Evolutionary conservation across 2,329 filamentous ascomycete genomes (phyloP), one percentile per base, ranked within the genome.

Genomic region (Xylariaceae sp.): DNA sequence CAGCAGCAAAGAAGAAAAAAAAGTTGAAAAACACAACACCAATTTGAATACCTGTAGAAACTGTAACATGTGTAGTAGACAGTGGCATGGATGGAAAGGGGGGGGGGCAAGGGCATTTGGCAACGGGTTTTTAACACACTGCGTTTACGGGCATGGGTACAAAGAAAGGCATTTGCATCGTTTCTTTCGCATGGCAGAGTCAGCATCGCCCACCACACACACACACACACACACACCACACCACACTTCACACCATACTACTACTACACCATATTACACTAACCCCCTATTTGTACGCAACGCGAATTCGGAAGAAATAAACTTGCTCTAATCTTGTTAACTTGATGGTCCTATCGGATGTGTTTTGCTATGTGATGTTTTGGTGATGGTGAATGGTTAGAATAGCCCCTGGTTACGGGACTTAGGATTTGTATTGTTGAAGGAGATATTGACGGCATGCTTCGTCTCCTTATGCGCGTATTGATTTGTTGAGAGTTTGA

Each of bases 11-110:
- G 37, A 3, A 13, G 17, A 6, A 42, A 51, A 61, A 57, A 34
- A 18, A 57, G 53, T n/a, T 4, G 39, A 51, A n/a, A 55, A 50
- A 42, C n/a, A n/a, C 35, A 37, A 59, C 34, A 59, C 35, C 17
- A 61, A 50, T 61, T 63, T 63, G 61, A 63, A 63, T 63, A 63
- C 57, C 58, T 53, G 57, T 47, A 56, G 45, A 30, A 30, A 4
- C 23, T 37, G 52, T 23, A 59, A 55, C 59, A 59, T 59, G 56
- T 61, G 61, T 57, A 59, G 59, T 61, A 63, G 52, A 61, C 57
- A 51, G 58, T 55, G 58, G 56, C 53, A 57, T 57, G 59, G 53
- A 63, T 42, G 51, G 42, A 45, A 49, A 60, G 15, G 48, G 51
- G 52, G 51, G 52, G 56, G 18, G 55, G 61, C 9, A 13, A 42